phyloP scores from a whole-genome alignment of 345 rosid species.

The Populus deltoides region DNA sequence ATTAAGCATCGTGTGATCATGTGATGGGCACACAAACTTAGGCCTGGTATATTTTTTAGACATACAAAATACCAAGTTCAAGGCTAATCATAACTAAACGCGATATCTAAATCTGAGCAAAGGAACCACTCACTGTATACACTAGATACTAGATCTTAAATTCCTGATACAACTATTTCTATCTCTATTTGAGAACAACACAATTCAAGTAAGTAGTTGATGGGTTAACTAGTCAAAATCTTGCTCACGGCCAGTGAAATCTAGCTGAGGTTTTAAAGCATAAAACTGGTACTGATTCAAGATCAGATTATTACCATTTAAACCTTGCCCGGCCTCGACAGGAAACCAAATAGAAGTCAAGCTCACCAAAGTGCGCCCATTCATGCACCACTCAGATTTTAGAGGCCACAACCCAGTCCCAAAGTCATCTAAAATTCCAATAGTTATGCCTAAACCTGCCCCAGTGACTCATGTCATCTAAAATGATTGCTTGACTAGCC shows the following conservation, averaged over 20 bases:
- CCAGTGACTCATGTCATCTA: background rate
- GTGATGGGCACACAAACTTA: background rate
- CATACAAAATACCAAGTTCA: background rate
- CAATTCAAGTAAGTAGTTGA: background rate
- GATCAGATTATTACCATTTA: background rate
- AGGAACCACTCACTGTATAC: background rate
- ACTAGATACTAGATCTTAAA: background rate
- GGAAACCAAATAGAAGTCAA: background rate
- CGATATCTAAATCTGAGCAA: background rate
- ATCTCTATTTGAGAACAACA: background rate
- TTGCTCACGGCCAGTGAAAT: background rate
- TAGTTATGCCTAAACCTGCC: background rate
- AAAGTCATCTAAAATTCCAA: background rate
- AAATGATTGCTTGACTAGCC: background rate
- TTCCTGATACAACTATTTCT: background rate
- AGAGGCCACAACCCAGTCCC: background rate
- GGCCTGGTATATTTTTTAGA: background rate
- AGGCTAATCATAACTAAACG: background rate
- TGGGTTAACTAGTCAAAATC: background rate
- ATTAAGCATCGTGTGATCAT: background rate
- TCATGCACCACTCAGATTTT: background rate
- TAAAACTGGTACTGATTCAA: background rate
- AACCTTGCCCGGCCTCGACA: background rate
- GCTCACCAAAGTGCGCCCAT: background rate
- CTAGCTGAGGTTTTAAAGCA: background rate